Evolutionary conservation across 495 filamentous ascomycete species (phyloP).

Genomic region (Friedmanniomyces simplex): DNA sequence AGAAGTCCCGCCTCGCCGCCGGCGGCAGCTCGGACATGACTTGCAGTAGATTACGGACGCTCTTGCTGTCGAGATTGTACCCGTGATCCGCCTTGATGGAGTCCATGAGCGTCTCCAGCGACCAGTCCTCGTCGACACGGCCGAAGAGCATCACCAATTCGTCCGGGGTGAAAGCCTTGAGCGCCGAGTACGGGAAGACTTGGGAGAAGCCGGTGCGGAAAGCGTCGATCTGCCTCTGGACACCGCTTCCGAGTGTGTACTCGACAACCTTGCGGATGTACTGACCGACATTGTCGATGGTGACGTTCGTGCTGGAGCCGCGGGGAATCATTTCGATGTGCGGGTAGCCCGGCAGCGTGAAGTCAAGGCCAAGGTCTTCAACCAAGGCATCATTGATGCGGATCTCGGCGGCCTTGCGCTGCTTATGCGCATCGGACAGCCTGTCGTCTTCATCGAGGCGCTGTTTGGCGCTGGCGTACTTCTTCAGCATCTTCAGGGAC

Average conservation of each 20-base stretch:
- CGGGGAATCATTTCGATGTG: slow-evolving; percentile 70
- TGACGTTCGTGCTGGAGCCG: slow-evolving; percentile 63
- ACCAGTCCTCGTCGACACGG: slow-evolving; percentile 91
- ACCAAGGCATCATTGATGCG: slow-evolving; percentile 60
- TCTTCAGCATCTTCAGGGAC: slow-evolving; percentile 79
- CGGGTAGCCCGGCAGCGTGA: slow-evolving; percentile 88
- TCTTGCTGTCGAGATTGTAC: slow-evolving; percentile 98
- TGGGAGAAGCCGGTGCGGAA: slow-evolving; percentile 89
- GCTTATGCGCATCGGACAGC: slow-evolving; percentile 58
- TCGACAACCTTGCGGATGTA: slow-evolving; percentile 90
- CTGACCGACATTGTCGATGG: slow-evolving; percentile 75
- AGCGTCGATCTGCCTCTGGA: slow-evolving; percentile 79
- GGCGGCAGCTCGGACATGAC: slow-evolving; percentile 80
- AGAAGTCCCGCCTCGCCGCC: slow-evolving; percentile 77
- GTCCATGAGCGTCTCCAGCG: slow-evolving; percentile 92
- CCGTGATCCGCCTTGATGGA: slow-evolving; percentile 99
- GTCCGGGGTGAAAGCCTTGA: slow-evolving; percentile 89
- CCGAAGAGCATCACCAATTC: slow-evolving; percentile 98
- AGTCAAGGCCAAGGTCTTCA: slow-evolving; percentile 85
- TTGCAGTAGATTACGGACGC: slow-evolving; percentile 86
- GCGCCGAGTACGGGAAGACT: slow-evolving; percentile 88
- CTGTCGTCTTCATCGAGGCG: slow-evolving; percentile 58
- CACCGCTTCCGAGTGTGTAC: slow-evolving; percentile 77
- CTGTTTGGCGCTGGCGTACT: slow-evolving; percentile 74
- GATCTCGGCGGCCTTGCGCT: slow-evolving; percentile 54